Conservation (phyloP, 345 rosid genomes). For the Rhizophora apiculata region DNA sequence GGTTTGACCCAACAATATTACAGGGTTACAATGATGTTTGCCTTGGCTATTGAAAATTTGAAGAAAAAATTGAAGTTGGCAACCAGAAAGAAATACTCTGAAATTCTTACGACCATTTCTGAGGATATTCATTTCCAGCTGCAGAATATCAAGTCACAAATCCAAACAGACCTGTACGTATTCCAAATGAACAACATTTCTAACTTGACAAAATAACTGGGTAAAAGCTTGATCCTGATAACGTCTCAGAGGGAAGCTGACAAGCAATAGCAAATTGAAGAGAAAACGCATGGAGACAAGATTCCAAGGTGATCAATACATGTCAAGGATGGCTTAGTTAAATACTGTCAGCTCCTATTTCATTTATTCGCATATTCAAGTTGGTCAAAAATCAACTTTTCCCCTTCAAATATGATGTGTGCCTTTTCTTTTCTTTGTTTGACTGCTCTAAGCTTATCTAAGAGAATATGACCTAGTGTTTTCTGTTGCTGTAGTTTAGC, state of each 20-base stretch:
- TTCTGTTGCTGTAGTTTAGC: too few species aligned
- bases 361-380: not conserved
- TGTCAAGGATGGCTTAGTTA: not conserved
- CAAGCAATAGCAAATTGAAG: conserved; percentile 56
- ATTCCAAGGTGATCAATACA: conserved; percentile 55
- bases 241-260: conserved; percentile 56
- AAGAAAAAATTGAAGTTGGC: conserved; percentile 62
- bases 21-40: conserved; percentile 68
- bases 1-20: conserved; percentile 30
- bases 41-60: conserved; percentile 61
- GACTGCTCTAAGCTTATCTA: too few species aligned
- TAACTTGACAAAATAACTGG: conserved; percentile 15
- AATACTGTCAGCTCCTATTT: not conserved
- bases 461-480: too few species aligned
- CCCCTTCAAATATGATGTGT: too few species aligned
- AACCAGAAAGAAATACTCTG: conserved; percentile 64
- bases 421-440: not conserved
- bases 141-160: conserved; percentile 62
- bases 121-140: conserved; percentile 59
- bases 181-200: conserved; percentile 16
- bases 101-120: conserved; percentile 67
- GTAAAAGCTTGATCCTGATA: conserved; percentile 21
- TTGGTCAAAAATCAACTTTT: too few species aligned
- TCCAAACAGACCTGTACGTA: conserved; percentile 69
- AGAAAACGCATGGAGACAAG: conserved; percentile 68